Base-by-base conservation (phyloP, 2,329 filamentous ascomycete genomes). In the Claviceps fusiformis region DNA sequence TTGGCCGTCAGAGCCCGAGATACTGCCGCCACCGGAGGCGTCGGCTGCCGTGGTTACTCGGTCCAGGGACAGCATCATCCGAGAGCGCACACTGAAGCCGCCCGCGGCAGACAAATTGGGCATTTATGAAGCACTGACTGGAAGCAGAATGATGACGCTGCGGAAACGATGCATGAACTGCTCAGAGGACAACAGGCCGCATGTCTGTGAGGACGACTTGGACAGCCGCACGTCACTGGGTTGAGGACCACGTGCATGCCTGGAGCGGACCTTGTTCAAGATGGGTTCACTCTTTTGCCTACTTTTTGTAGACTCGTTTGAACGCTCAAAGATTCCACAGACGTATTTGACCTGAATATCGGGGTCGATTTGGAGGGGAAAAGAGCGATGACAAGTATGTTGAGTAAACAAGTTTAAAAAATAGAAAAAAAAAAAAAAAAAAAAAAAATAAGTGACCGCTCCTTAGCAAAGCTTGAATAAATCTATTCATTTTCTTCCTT, bases 131-230 rank as follows among this genome's bases (percentile, higher is more conserved):
- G 61, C 61, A 3, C 59, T 65, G 56, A 61, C 61, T 2, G 61
- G 59, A 15, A 59, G 61, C 19, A 62, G 58, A 33, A 54, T 58
- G 17, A 47, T 55, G 0, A 47, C 46, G 9, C 50, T 50, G 27
- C 56, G 54, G 13, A 50, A 57, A n/a, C 57, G 57, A 45, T 55
- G 59, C 10, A 52, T 55, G 15, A 61, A 59, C 9, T 70, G 68
- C 49, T 69, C 67, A 6, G 68, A 70, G 54, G 68, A 70, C 39
- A 59, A 64, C 39, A 58, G 58, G 41, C 66, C 66, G 17, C 67
- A 70, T 48, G 52, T 63, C 7, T 70, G 65, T 35, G 60, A 61
- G 44, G 59, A 69, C 53, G 63, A 67, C 53, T 47, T 61, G 54
- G 60, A 61, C 13, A 47, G 54, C 27, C 19, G 47, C 27, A 29